Evolutionary conservation across 768 basidiomycete species (phyloP).

Genomic region (Albatrellus ellisii): DNA sequence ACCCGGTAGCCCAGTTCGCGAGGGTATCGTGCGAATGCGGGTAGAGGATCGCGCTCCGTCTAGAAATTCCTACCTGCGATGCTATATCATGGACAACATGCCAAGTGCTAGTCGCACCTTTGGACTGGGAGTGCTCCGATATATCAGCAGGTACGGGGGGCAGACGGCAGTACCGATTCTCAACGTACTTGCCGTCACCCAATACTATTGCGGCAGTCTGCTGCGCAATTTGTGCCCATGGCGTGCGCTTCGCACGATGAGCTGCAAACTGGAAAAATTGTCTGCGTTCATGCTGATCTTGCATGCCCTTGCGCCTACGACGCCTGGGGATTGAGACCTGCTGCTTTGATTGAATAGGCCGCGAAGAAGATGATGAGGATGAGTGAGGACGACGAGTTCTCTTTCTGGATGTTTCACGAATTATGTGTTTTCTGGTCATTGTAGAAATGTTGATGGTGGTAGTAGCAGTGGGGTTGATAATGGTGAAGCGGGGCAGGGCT

Average conservation of each 20-base stretch:
- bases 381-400: not conserved
- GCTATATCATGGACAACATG: slow-evolving; percentile 13
- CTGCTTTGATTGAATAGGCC: not conserved
- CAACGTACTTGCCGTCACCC: slow-evolving; percentile 14
- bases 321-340: not conserved
- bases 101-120: slow-evolving; percentile 8
- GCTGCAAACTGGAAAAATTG: slow-evolving; percentile 6
- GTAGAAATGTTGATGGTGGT: too few species aligned
- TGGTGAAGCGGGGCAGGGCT: too few species aligned
- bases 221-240: slow-evolving; percentile 10
- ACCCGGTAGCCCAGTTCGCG: not conserved
- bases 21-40: not conserved
- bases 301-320: not conserved
- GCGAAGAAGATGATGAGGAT: not conserved
- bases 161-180: slow-evolving; percentile 12
- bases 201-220: slow-evolving; percentile 11
- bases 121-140: slow-evolving; percentile 6
- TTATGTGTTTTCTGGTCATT: too few species aligned
- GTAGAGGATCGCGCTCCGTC: slow-evolving; percentile 4
- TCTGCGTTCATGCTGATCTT: slow-evolving; percentile 2
- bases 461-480: too few species aligned
- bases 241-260: slow-evolving; percentile 8
- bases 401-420: too few species aligned
- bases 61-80: slow-evolving; percentile 7
- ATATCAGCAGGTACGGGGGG: slow-evolving; percentile 9